Conservation (phyloP, 2,329 filamentous ascomycete species). For the Colletotrichum cereale region DNA sequence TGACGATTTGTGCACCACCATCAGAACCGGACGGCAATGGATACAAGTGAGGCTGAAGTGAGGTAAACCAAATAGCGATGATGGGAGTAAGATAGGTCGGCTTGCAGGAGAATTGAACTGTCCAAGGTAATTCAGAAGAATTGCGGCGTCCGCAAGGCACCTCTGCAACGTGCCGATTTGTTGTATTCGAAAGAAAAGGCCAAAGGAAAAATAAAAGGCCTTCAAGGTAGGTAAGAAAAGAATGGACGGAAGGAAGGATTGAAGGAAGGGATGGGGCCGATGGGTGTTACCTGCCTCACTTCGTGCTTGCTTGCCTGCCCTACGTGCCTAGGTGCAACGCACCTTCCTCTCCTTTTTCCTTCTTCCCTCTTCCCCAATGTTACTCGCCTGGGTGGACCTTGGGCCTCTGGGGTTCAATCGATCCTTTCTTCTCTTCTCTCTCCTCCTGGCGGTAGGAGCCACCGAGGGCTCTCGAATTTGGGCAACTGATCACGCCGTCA, state of each 20-base stretch:
- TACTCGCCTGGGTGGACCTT: neutral
- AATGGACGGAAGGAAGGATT: neutral
- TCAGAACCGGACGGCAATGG: neutral
- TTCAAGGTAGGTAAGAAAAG: neutral
- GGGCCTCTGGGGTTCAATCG: neutral
- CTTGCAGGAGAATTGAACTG: neutral
- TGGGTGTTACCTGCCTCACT: conserved; percentile 10
- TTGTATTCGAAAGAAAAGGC: neutral
- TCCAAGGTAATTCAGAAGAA: neutral
- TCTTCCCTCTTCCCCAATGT: neutral
- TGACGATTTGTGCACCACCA: neutral
- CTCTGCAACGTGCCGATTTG: neutral
- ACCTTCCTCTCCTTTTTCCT: neutral
- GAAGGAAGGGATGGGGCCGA: conserved; percentile 18
- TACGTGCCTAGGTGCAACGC: neutral
- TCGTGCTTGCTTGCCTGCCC: conserved; percentile 5
- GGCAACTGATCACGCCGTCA: neutral
- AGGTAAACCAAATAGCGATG: neutral
- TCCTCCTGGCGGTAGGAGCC: neutral
- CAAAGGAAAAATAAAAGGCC: neutral
- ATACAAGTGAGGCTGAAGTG: neutral
- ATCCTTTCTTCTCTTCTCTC: neutral
- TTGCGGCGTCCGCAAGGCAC: neutral
- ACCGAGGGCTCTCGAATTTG: conserved; percentile 3
- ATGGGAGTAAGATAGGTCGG: neutral